Evolutionary conservation across 2,329 filamentous ascomycete genomes (phyloP).

Genomic region (Purpureocillium takamizusanense): DNA sequence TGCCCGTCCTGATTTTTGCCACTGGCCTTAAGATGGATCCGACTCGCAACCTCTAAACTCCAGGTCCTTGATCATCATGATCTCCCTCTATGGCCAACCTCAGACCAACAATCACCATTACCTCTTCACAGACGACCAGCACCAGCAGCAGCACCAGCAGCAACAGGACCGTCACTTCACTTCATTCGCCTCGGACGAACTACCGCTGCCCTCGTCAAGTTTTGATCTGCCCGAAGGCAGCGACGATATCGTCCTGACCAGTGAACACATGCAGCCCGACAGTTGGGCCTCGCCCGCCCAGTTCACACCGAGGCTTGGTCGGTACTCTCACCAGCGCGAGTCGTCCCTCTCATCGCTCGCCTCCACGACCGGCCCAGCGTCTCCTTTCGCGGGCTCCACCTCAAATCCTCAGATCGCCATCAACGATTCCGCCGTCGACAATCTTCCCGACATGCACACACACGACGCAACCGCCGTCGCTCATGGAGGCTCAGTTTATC

Average conservation of each 20-base stretch:
- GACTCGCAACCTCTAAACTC: background rate
- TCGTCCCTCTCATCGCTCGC: constrained; percentile 53
- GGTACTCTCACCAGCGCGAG: constrained; percentile 46
- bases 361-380: constrained; percentile 46
- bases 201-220: no score
- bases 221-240: no score
- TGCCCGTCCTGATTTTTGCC: constrained; percentile 1
- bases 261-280: constrained; percentile 31
- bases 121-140: background rate
- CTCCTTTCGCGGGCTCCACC: constrained; percentile 45
- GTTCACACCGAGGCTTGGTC: constrained; percentile 26
- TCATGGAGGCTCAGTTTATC: constrained; percentile 31
- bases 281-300: constrained; percentile 28
- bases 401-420: constrained; percentile 51
- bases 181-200: no score
- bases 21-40: background rate
- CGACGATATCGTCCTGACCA: no score
- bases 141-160: constrained; percentile 2
- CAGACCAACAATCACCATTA: background rate
- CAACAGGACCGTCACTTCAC: background rate
- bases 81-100: background rate
- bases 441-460: constrained; percentile 31
- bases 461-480: constrained; percentile 10
- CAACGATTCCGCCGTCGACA: constrained; percentile 38
- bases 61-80: constrained; percentile 2